These are phyloP conservation scores for Bruguiera hainesii DNA, from an alignment of 441 rosid genomes.

Conservation along the genomic window DNA sequence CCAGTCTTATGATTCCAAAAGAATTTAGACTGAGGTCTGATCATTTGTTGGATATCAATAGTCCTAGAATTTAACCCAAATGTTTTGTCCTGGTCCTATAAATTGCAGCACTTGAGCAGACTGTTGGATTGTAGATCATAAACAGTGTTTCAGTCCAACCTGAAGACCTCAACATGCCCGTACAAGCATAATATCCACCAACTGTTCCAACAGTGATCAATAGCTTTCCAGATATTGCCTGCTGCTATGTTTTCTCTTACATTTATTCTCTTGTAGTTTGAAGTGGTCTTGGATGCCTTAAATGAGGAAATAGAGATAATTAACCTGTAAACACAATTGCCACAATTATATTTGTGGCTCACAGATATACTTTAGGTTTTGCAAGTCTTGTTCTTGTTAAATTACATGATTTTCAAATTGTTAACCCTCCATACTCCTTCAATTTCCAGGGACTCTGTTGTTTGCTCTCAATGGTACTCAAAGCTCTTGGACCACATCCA, in stretches of 20 bases:
- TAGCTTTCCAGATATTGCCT: too few relatives aligned
- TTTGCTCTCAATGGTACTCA: constrained; percentile 60
- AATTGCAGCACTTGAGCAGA: too few relatives aligned
- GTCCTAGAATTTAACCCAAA: too few relatives aligned
- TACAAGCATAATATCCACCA: neutral
- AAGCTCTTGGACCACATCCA: constrained; percentile 66
- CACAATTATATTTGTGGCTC: neutral
- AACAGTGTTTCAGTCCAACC: too few relatives aligned
- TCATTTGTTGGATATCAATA: too few relatives aligned
- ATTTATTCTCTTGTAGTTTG: too few relatives aligned
- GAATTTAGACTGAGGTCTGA: neutral
- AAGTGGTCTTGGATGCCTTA: neutral
- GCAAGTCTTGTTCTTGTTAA: constrained; percentile 5
- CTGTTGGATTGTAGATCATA: too few relatives aligned
- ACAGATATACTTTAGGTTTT: neutral
- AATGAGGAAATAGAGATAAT: neutral
- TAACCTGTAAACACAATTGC: too few relatives aligned
- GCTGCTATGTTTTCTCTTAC: too few relatives aligned
- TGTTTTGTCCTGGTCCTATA: too few relatives aligned
- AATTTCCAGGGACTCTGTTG: constrained; percentile 57
- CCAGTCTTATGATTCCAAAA: neutral
- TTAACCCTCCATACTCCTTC: constrained; percentile 10
- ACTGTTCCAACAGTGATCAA: neutral
- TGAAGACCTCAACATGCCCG: neutral
- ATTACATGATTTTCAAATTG: constrained; percentile 4